Percentiles rank a stretch among this genome's conserved stretches.
phyloP scores from a whole-genome alignment of 2,329 filamentous ascomycete species.

The Colletotrichum camelliae region DNA sequence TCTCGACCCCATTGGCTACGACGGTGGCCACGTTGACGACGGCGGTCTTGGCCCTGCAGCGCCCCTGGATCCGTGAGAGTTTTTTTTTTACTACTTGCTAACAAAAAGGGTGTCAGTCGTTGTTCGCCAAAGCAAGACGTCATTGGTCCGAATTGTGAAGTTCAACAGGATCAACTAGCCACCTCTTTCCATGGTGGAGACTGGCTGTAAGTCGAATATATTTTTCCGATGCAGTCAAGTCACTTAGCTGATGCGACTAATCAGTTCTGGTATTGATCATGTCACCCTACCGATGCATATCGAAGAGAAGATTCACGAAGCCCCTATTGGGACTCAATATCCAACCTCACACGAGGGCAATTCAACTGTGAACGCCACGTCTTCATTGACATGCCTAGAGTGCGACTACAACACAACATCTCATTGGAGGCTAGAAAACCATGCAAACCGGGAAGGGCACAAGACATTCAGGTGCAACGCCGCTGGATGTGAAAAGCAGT shows the following conservation, averaged over 20 bases:
- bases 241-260: neutral
- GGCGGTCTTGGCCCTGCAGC: constrained; percentile 19
- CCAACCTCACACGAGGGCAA: neutral
- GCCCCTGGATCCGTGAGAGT: constrained; percentile 27
- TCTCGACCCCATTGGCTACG: constrained; percentile 20
- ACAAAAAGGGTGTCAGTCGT: constrained; percentile 37
- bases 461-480: neutral
- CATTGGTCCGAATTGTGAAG: too few species aligned
- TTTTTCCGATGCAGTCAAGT: neutral
- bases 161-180: too few species aligned
- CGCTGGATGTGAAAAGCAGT: neutral
- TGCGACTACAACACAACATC: neutral
- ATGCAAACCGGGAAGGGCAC: neutral
- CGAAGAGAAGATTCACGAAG: neutral
- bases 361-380: neutral
- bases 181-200: neutral
- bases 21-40: neutral
- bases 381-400: neutral
- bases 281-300: neutral
- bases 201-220: neutral
- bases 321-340: neutral
- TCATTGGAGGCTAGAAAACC: too few species aligned
- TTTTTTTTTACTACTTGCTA: constrained; percentile 36
- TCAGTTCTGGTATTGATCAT: neutral
- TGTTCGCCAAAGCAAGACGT: too few species aligned